Conservation (phyloP, 495 filamentous ascomycete species). For the Daldinia caldariorum region DNA sequence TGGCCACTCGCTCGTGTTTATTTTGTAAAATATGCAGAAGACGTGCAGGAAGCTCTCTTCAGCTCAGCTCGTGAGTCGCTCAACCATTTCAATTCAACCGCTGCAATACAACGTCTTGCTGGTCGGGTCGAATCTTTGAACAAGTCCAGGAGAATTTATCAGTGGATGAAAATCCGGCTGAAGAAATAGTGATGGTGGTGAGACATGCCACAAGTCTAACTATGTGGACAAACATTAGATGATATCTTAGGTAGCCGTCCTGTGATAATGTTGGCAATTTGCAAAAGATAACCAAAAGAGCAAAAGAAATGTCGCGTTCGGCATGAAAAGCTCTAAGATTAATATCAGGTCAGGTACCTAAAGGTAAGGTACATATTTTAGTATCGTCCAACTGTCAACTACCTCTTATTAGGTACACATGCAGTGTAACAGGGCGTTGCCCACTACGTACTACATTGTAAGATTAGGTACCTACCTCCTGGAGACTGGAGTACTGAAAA, state of each 20-base stretch:
- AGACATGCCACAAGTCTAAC: constrained; percentile 1
- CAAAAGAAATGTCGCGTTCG: background rate
- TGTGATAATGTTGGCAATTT: background rate
- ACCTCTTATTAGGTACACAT: constrained; percentile 3
- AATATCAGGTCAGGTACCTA: background rate
- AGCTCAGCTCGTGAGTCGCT: background rate
- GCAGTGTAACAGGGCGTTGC: constrained; percentile 4
- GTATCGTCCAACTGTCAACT: too few species aligned
- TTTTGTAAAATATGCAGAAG: constrained; percentile 4
- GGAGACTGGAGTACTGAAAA: too few species aligned
- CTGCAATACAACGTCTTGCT: constrained; percentile 36
- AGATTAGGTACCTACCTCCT: constrained; percentile 13
- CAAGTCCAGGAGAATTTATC: background rate
- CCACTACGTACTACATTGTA: constrained; percentile 37
- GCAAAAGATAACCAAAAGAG: background rate
- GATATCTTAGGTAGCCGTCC: background rate
- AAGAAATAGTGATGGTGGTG: background rate
- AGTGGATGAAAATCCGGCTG: constrained; percentile 11
- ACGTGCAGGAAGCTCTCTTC: constrained; percentile 5
- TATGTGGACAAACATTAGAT: constrained; percentile 29
- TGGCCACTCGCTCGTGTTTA: constrained; percentile 1
- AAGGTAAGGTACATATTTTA: background rate
- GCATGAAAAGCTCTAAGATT: constrained; percentile 4
- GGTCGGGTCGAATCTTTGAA: constrained; percentile 3
- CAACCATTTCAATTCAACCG: constrained; percentile 30